A percentile compares a stretch with the other conserved stretches of the same genome.
Conservation (phyloP, 1,284 basidiomycete genomes). For the Heterobasidion occidentale region DNA sequence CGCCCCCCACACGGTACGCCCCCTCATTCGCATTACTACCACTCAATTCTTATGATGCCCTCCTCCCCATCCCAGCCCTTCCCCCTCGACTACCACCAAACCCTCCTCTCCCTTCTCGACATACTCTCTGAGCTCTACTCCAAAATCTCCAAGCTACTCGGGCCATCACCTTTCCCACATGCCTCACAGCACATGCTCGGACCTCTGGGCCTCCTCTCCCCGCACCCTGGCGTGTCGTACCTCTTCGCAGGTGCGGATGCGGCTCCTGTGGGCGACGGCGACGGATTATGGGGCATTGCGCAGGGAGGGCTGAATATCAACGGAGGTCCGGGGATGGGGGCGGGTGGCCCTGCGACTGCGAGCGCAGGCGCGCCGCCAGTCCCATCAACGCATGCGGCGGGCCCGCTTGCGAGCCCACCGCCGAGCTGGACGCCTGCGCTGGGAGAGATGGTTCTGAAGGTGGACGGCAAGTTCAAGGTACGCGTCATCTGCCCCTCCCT, state of each 20-base stretch:
- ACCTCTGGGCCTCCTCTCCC: slow-evolving; percentile 33
- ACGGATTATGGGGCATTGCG: slow-evolving; percentile 66
- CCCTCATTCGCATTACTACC: background rate
- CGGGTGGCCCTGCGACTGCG: background rate
- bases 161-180: slow-evolving; percentile 64
- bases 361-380: background rate
- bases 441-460: slow-evolving; percentile 71
- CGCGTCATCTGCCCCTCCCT: slow-evolving; percentile 13
- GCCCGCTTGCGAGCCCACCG: slow-evolving; percentile 32
- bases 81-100: slow-evolving; percentile 79
- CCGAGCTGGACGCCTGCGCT: slow-evolving; percentile 50
- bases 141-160: slow-evolving; percentile 73
- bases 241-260: slow-evolving; percentile 43
- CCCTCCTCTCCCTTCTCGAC: slow-evolving; percentile 77
- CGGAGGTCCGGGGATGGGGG: slow-evolving; percentile 17
- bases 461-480: slow-evolving; percentile 79
- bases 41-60: background rate
- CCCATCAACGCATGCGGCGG: background rate
- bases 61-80: slow-evolving; percentile 51
- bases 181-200: slow-evolving; percentile 68
- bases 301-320: slow-evolving; percentile 27
- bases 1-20: slow-evolving; percentile 63
- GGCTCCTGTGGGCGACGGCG: slow-evolving; percentile 31
- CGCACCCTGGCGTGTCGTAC: slow-evolving; percentile 76
- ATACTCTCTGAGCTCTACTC: slow-evolving; percentile 83